Percentiles rank a stretch among this genome's conserved stretches.
These are phyloP conservation scores for Ceratocystis huliohia DNA, from an alignment of 2,329 filamentous ascomycete genomes.

Conservation along the genomic window DNA sequence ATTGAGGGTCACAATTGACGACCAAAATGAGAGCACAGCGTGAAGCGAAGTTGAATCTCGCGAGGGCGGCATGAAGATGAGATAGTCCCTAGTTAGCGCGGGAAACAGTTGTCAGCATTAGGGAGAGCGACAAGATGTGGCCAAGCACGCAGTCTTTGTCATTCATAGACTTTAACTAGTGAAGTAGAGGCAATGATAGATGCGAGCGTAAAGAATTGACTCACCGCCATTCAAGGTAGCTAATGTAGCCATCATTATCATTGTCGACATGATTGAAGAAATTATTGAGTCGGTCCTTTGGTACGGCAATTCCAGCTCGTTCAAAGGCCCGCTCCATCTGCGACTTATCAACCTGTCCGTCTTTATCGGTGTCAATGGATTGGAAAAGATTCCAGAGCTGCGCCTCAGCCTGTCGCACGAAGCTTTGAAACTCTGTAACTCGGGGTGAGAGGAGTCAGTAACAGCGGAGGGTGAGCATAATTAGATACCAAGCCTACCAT, in stretches of 20 bases:
- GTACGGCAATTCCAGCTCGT: conserved; percentile 64
- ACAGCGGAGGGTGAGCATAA: conserved; percentile 6
- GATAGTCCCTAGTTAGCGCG: conserved; percentile 56
- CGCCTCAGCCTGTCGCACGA: conserved; percentile 76
- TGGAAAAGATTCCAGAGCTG: conserved; percentile 73
- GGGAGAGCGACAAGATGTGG: too few species aligned
- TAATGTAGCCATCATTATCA: conserved; percentile 78
- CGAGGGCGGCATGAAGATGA: conserved; percentile 71
- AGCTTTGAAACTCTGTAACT: conserved; percentile 68
- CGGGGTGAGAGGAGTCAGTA: conserved; percentile 6
- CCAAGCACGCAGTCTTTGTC: too few species aligned
- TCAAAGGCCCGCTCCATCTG: conserved; percentile 72
- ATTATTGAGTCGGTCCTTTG: conserved; percentile 60
- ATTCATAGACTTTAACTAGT: too few species aligned
- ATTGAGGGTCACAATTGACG: conserved; percentile 76
- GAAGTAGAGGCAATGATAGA: too few species aligned
- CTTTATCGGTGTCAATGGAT: conserved; percentile 71
- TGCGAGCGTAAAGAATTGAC: conserved; percentile 27
- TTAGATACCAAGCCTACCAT: conserved; percentile 45
- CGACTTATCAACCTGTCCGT: conserved; percentile 75
- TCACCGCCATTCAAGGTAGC: conserved; percentile 94
- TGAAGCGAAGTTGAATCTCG: conserved; percentile 51
- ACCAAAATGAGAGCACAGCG: conserved; percentile 82
- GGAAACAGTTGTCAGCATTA: too few species aligned
- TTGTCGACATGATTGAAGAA: conserved; percentile 87